A percentile compares a stretch with the other conserved stretches of the same genome.
These are phyloP conservation scores for Huntiella decipiens DNA, from an alignment of 2,329 filamentous ascomycete genomes.

Conservation along the genomic window DNA sequence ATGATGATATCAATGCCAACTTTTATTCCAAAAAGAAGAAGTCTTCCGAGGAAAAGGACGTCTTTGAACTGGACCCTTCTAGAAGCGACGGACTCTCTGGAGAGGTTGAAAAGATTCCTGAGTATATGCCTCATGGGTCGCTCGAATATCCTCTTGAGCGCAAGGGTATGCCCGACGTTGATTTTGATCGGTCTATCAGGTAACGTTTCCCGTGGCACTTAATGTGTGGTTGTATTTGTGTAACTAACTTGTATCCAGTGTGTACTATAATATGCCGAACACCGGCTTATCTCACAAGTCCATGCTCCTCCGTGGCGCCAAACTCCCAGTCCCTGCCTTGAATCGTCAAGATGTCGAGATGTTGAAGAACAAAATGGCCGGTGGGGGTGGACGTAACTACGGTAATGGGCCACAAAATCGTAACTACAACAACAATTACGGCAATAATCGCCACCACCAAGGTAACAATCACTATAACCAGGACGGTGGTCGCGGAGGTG, in stretches of 20 bases:
- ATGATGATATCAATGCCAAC: conserved; percentile 62
- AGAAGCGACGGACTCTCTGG: conserved; percentile 64
- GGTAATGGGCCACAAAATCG: conserved; percentile 39
- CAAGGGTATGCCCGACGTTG: conserved; percentile 53
- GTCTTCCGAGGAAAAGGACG: conserved; percentile 26
- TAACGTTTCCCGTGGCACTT: conserved; percentile 18
- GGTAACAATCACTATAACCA: conserved; percentile 16
- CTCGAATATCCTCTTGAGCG: conserved; percentile 60
- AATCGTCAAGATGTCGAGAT: conserved; percentile 58
- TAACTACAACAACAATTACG: conserved; percentile 16
- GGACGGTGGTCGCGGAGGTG: conserved; percentile 22
- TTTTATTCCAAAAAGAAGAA: conserved; percentile 81
- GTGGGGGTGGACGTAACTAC: conserved; percentile 43
- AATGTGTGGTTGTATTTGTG: too few species aligned
- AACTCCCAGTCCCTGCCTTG: conserved; percentile 51
- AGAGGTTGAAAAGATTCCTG: conserved; percentile 59
- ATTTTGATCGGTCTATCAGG: conserved; percentile 74
- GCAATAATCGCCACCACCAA: conserved; percentile 8
- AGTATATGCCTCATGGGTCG: conserved; percentile 67
- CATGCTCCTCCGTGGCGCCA: conserved; percentile 74
- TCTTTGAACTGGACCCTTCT: conserved; percentile 55
- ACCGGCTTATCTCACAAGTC: conserved; percentile 67
- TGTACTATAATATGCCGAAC: conserved; percentile 67
- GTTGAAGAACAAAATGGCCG: conserved; percentile 45
- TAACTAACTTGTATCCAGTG: conserved; percentile 32